Evolutionary conservation across 768 basidiomycete species (phyloP).

Genomic region (Boletus rubropictus): DNA sequence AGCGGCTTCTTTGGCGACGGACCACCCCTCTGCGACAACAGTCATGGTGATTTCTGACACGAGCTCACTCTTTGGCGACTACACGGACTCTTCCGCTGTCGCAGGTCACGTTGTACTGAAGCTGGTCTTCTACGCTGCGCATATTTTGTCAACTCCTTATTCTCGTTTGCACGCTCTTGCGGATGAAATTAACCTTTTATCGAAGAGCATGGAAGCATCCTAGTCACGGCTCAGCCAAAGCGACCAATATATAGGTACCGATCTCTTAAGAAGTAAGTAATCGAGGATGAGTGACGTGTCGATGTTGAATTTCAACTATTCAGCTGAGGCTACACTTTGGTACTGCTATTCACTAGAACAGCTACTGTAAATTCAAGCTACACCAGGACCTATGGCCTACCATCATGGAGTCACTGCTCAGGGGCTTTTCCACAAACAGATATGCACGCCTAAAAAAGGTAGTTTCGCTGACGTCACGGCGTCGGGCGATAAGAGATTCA

Average conservation of each 20-base stretch:
- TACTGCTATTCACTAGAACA: no score
- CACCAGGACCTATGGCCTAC: no score
- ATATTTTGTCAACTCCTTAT: conserved; percentile 46
- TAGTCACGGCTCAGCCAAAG: not conserved
- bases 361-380: no score
- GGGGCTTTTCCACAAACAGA: no score
- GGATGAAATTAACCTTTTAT: conserved; percentile 35
- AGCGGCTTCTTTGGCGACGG: not conserved
- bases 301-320: not conserved
- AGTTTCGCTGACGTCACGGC: no score
- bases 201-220: conserved; percentile 20
- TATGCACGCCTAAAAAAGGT: no score
- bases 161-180: conserved; percentile 36
- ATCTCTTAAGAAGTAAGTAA: not conserved
- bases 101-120: conserved; percentile 48
- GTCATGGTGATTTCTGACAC: conserved; percentile 28
- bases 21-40: conserved; percentile 13
- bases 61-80: conserved; percentile 16
- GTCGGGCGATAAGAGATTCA: not conserved
- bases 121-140: conserved; percentile 64
- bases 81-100: not conserved
- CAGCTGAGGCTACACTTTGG: no score
- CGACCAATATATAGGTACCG: not conserved
- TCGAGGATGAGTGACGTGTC: not conserved
- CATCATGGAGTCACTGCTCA: no score